Conservation (phyloP, 2,329 filamentous ascomycete genomes). For the Mycosphaerella sp. region DNA sequence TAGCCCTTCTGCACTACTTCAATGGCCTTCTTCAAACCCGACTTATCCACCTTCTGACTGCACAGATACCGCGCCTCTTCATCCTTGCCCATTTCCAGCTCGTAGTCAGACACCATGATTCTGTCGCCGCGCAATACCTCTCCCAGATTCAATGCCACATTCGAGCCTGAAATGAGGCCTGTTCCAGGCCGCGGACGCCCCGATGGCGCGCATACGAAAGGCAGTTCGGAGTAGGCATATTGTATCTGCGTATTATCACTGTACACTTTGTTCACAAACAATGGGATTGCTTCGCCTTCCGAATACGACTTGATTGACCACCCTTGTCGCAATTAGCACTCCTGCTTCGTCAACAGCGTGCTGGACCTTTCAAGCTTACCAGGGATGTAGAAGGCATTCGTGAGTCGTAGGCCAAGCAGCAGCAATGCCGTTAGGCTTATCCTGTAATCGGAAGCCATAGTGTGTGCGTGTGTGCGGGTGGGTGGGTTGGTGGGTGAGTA, state of each 20-base stretch:
- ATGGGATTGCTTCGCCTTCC: slow-evolving; percentile 67
- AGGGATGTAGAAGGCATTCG: slow-evolving; percentile 75
- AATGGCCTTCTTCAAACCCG: slow-evolving; percentile 60
- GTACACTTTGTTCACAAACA: slow-evolving; percentile 90
- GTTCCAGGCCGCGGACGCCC: slow-evolving; percentile 59
- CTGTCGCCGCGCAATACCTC: slow-evolving; percentile 83
- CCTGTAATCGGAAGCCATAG: slow-evolving; percentile 37
- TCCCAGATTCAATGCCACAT: slow-evolving; percentile 73
- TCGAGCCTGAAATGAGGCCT: slow-evolving; percentile 67
- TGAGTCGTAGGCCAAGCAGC: slow-evolving; percentile 46
- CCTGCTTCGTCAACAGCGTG: not conserved
- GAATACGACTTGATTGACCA: slow-evolving; percentile 78
- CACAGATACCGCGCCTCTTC: slow-evolving; percentile 67
- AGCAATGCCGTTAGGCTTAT: slow-evolving; percentile 34
- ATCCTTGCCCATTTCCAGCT: slow-evolving; percentile 70
- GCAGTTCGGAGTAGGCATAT: slow-evolving; percentile 82
- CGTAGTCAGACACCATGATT: slow-evolving; percentile 77
- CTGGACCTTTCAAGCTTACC: slow-evolving; percentile 46
- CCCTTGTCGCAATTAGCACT: slow-evolving; percentile 44
- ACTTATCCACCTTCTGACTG: slow-evolving; percentile 57
- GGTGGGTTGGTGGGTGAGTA: too few species aligned
- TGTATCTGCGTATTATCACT: slow-evolving; percentile 86
- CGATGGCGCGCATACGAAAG: slow-evolving; percentile 76
- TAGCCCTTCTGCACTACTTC: slow-evolving; percentile 72
- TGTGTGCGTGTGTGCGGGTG: not conserved